Conservation (phyloP, 1,284 basidiomycete species). For the Marasmius sp. region DNA sequence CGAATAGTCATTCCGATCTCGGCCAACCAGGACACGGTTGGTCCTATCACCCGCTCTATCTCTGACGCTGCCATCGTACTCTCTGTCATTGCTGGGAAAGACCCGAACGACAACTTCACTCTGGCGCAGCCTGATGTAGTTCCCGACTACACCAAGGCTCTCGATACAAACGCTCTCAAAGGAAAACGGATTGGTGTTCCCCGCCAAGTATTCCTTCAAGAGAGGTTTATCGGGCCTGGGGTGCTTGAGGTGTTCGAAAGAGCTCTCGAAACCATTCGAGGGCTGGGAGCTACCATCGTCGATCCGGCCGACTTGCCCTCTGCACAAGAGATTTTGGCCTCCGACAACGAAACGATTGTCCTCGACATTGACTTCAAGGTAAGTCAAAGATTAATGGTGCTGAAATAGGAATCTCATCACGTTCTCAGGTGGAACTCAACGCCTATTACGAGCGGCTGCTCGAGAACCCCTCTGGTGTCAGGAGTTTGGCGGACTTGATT, state of each 20-base stretch:
- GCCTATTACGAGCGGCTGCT: slow-evolving; percentile 43
- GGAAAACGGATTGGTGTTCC: slow-evolving; percentile 66
- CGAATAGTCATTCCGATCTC: slow-evolving; percentile 58
- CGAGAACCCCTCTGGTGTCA: slow-evolving; percentile 52
- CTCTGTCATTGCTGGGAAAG: slow-evolving; percentile 58
- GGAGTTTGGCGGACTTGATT: slow-evolving; percentile 54
- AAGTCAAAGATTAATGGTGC: not conserved
- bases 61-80: slow-evolving; percentile 62
- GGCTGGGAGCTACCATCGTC: slow-evolving; percentile 58
- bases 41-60: slow-evolving; percentile 59
- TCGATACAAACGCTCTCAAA: slow-evolving; percentile 46
- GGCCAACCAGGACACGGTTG: slow-evolving; percentile 62
- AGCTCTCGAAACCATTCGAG: slow-evolving; percentile 45
- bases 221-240: slow-evolving; percentile 40
- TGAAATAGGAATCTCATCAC: not conserved
- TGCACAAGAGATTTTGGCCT: slow-evolving; percentile 48
- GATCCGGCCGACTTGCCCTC: slow-evolving; percentile 64
- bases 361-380: slow-evolving; percentile 60
- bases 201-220: slow-evolving; percentile 45
- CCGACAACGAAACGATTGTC: slow-evolving; percentile 55
- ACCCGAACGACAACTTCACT: slow-evolving; percentile 61
- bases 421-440: slow-evolving; percentile 47
- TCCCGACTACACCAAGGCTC: slow-evolving; percentile 55
- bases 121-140: slow-evolving; percentile 52
- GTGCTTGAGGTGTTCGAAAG: slow-evolving; percentile 48